Evolutionary conservation across 1,284 basidiomycete genomes (phyloP).

Genomic region (Neolentinus lepideus): DNA sequence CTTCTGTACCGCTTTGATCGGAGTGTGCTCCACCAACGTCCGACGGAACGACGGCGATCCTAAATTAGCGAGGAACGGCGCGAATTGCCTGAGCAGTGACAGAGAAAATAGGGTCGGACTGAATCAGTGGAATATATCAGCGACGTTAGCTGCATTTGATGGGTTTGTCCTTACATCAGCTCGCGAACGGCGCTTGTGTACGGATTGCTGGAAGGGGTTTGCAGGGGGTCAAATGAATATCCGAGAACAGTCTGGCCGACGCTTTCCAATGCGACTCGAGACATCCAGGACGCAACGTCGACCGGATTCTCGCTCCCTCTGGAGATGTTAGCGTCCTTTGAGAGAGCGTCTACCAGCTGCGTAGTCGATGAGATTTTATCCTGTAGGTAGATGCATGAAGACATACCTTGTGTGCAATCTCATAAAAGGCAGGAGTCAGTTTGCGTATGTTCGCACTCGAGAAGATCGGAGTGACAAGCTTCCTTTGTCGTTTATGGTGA

Average conservation of each 20-base stretch:
- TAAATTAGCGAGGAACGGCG: neutral
- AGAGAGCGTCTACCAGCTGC: conserved; percentile 15
- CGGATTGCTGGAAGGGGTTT: conserved; percentile 18
- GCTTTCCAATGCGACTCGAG: conserved; percentile 27
- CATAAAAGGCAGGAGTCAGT: conserved; percentile 19
- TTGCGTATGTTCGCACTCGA: conserved; percentile 20
- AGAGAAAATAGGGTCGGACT: conserved; percentile 2
- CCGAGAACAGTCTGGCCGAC: conserved; percentile 28
- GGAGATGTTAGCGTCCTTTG: neutral
- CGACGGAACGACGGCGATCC: neutral
- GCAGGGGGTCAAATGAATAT: conserved; percentile 26
- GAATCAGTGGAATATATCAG: conserved; percentile 1
- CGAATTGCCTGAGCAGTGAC: neutral
- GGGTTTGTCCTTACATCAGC: conserved; percentile 18
- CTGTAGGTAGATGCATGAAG: neutral
- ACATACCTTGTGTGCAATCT: conserved; percentile 17
- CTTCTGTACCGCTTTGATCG: conserved; percentile 3
- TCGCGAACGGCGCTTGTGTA: neutral
- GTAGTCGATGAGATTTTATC: neutral
- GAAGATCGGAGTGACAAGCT: conserved; percentile 24
- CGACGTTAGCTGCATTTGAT: neutral
- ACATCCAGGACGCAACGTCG: conserved; percentile 26
- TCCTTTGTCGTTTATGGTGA: conserved; percentile 18
- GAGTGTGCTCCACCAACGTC: conserved; percentile 1
- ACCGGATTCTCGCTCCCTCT: conserved; percentile 13